Conservation (phyloP, 345 rosid genomes). For the Aquilaria malaccensis region DNA sequence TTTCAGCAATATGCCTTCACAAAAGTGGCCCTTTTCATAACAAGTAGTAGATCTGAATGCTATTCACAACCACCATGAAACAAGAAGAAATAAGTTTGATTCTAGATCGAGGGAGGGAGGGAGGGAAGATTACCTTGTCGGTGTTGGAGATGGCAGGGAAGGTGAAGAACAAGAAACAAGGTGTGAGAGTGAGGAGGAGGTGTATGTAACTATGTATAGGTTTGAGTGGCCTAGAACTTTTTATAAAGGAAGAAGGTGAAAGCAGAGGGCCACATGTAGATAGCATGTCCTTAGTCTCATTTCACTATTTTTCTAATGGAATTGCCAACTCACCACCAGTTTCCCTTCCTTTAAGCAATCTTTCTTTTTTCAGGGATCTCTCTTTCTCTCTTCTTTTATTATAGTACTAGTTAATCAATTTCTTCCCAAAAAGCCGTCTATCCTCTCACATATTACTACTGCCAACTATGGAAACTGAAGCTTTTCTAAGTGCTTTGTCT, state of each 20-base stretch:
- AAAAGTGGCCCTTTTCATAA: not conserved
- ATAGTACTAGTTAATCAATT: no score
- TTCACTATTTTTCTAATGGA: constrained; percentile 14
- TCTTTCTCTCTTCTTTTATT: not conserved
- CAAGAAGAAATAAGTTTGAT: no score
- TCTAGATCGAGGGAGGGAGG: no score
- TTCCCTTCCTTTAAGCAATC: constrained; percentile 26
- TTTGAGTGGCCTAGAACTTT: not conserved
- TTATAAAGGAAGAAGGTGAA: not conserved
- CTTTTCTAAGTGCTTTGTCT: no score
- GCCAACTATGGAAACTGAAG: no score
- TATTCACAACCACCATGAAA: no score
- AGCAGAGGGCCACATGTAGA: constrained; percentile 12
- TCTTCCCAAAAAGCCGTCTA: no score
- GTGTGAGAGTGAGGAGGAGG: not conserved
- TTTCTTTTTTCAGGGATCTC: constrained; percentile 2
- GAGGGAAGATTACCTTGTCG: not conserved
- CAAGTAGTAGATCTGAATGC: not conserved
- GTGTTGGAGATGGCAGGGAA: not conserved
- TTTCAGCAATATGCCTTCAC: not conserved
- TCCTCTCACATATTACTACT: no score
- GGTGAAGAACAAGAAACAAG: not conserved
- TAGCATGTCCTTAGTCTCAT: constrained; percentile 21
- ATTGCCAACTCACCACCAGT: constrained; percentile 27
- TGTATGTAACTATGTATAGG: not conserved